Evolutionary conservation across 306 rosid species (phyloP), one percentile per base, ranked within the genome.

Genomic region (Vigna nakashimae): DNA sequence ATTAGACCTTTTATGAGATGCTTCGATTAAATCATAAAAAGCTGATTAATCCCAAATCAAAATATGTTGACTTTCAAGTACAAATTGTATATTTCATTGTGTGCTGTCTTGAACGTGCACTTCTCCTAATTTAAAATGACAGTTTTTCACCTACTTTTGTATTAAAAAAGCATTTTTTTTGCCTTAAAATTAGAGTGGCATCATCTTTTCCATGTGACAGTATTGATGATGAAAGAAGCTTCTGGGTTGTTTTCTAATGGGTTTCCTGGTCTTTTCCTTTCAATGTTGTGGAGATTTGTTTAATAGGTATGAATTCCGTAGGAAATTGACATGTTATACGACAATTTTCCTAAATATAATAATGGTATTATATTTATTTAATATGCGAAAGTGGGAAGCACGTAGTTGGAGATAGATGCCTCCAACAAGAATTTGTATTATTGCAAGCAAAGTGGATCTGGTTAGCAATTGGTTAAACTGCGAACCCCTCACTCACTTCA

Each of bases 351-450:
- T 0, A 14, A n/a, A 49, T 51, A 75, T 81, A 69, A 62, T 63
- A 28, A 10, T 9, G 13, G 14, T 45, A 45, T 45, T 45, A 45
- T 45, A 9, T 10, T 15, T 73, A 34, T 73, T 9, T 73, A 36
- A 67, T 14, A 10, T 52, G 16, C 64, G 62, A 80, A 69, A 70
- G 74, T 69, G 70, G 32, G 16, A 46, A 75, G 22, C 34, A 62
- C 62, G 48, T 53, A 28, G 18, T 57, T 8, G 67, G 36, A 68
- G 71, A 66, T 3, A 73, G 87, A 67, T 84, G 77, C 58, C 24
- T 12, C 70, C 79, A 82, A 52, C 71, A 76, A 72, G 68, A 66
- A 34, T 73, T 66, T 72, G 71, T 77, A 73, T 77, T 84, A 46
- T 77, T 78, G 78, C 65, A 52, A 73, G 22, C 73, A 17, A 73